phyloP scores from a whole-genome alignment of 139 green algal genomes.

The Gonium pectorale region DNA sequence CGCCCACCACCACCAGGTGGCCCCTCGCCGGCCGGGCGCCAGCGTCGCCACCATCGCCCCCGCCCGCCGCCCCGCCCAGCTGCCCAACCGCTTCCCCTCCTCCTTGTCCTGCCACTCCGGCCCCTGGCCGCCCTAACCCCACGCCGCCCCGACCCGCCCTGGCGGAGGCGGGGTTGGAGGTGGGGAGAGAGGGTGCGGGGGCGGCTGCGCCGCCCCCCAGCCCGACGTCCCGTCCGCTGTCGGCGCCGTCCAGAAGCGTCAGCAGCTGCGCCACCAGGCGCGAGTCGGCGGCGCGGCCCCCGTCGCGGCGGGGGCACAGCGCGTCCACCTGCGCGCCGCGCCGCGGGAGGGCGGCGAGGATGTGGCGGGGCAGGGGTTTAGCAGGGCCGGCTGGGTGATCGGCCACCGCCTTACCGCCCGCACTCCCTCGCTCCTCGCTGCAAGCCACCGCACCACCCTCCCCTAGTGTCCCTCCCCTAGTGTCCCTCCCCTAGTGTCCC shows the following conservation, averaged over 20 bases:
- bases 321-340: slow-evolving; percentile 88
- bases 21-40: neutral
- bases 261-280: slow-evolving; percentile 95
- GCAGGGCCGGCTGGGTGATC: neutral
- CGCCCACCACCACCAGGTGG: slow-evolving; percentile 83
- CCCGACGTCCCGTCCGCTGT: neutral
- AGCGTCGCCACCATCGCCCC: neutral
- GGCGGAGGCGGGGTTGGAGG: neutral
- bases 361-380: neutral
- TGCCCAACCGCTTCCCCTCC: neutral
- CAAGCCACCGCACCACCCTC: too few relatives aligned
- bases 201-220: neutral
- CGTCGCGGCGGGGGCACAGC: slow-evolving; percentile 81
- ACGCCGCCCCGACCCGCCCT: neutral
- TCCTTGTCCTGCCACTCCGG: neutral
- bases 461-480: too few relatives aligned
- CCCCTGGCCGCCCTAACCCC: neutral
- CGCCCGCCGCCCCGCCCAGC: too few relatives aligned
- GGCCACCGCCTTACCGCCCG: too few relatives aligned
- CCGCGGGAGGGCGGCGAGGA: neutral
- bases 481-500: too few relatives aligned
- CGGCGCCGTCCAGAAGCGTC: slow-evolving; percentile 90
- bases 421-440: too few relatives aligned
- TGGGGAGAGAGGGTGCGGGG: neutral
- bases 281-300: slow-evolving; percentile 77